Conservation (phyloP, 371 early-diverging fungal species). For the Chytridiales sp. region DNA sequence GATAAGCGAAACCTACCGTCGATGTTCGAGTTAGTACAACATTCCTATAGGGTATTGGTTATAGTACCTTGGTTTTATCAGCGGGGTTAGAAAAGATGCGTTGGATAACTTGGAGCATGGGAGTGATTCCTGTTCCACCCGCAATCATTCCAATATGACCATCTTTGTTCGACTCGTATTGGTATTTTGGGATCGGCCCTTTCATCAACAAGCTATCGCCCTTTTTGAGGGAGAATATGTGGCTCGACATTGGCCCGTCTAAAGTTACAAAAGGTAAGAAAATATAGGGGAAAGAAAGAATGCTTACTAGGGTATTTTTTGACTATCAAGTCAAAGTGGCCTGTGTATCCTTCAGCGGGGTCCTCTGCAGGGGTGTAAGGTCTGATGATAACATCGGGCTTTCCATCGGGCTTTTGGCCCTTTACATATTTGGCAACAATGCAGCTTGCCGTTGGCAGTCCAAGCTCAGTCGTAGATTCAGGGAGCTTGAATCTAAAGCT, state of each 20-base stretch:
- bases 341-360: constrained; percentile 63
- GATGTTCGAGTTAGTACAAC: neutral
- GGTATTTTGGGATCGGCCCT: constrained; percentile 87
- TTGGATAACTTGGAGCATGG: constrained; percentile 83
- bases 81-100: constrained; percentile 80
- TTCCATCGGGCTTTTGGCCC: constrained; percentile 63
- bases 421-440: constrained; percentile 68
- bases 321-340: constrained; percentile 79
- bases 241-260: constrained; percentile 72
- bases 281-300: neutral
- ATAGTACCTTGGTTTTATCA: constrained; percentile 71
- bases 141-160: constrained; percentile 82
- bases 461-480: constrained; percentile 60
- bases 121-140: constrained; percentile 94
- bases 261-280: neutral
- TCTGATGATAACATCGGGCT: constrained; percentile 67
- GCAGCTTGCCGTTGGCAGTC: constrained; percentile 77
- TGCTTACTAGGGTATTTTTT: constrained; percentile 75
- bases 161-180: constrained; percentile 71
- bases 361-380: constrained; percentile 89
- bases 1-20: constrained; percentile 65
- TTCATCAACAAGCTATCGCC: constrained; percentile 86
- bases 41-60: neutral
- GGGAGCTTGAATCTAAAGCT: constrained; percentile 70
- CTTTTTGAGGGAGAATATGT: constrained; percentile 72